Conservation (phyloP, 352 stramenopile species). For the Globisporangium megalacanthum region DNA sequence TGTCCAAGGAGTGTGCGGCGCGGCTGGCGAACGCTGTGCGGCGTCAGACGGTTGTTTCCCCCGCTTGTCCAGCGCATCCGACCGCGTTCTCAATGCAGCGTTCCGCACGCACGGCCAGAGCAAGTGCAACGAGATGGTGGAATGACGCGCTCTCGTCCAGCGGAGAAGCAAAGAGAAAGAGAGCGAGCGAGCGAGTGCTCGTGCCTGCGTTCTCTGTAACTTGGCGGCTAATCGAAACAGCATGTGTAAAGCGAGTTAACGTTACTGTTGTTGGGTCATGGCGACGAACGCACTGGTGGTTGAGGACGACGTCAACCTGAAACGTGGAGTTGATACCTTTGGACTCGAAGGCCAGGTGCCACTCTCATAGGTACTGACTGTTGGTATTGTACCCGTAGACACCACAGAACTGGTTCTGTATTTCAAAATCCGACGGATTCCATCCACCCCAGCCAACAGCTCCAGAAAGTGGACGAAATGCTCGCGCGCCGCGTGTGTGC, state of each 20-base stretch:
- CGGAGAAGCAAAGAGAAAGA: constrained; percentile 7
- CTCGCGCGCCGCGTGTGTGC: constrained; percentile 9
- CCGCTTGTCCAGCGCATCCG: neutral
- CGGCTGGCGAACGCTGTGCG: neutral
- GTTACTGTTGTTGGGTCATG: no score
- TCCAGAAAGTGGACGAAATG: constrained; percentile 1
- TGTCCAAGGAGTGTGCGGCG: neutral
- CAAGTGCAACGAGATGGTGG: neutral
- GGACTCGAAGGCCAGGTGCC: no score
- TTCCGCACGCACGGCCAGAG: neutral
- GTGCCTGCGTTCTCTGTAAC: constrained; percentile 10
- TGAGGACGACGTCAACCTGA: no score
- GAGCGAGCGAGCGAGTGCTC: neutral
- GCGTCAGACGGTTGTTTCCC: neutral
- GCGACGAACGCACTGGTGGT: no score
- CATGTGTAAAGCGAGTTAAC: neutral
- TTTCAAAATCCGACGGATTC: no score
- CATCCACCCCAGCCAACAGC: no score
- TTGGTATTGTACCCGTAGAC: no score
- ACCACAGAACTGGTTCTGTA: no score
- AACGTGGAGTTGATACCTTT: no score
- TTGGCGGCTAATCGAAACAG: constrained; percentile 4
- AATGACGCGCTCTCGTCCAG: neutral
- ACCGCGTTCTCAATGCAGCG: neutral
- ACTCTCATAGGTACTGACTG: no score